Evolutionary conservation across 2,329 filamentous ascomycete species (phyloP).

Genomic region (Colletotrichum neosansevieriae): DNA sequence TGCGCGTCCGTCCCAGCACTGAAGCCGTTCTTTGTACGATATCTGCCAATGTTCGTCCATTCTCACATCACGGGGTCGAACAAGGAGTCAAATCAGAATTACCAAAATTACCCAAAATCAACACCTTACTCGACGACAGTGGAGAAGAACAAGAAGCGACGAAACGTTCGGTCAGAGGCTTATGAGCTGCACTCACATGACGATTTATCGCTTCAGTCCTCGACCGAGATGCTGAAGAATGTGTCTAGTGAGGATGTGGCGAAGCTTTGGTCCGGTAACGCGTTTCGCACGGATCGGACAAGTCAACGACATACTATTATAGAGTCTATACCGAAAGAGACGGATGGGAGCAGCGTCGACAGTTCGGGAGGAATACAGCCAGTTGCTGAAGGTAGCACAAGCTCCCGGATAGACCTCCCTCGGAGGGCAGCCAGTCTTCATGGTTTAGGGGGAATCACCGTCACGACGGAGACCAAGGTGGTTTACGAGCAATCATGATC

Average conservation of each 20-base stretch:
- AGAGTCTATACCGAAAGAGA: slow-evolving; percentile 1
- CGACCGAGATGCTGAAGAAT: slow-evolving; percentile 8
- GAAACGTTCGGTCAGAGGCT: slow-evolving; percentile 34
- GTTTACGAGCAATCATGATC: slow-evolving; percentile 20
- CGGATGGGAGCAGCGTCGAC: background rate
- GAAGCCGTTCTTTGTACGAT: slow-evolving; percentile 42
- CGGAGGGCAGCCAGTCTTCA: slow-evolving; percentile 10
- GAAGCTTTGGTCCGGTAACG: slow-evolving; percentile 34
- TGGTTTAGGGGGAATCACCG: slow-evolving; percentile 9
- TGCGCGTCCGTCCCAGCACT: slow-evolving; percentile 39
- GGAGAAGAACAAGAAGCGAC: slow-evolving; percentile 37
- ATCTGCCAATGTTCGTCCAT: slow-evolving; percentile 38
- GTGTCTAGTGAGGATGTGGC: slow-evolving; percentile 21
- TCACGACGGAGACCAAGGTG: slow-evolving; percentile 34
- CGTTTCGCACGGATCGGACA: slow-evolving; percentile 11
- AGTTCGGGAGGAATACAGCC: background rate
- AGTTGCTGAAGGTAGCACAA: background rate
- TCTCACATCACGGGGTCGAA: slow-evolving; percentile 19
- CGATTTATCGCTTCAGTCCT: slow-evolving; percentile 11
- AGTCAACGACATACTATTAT: slow-evolving; percentile 5
- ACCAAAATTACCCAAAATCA: slow-evolving; percentile 16
- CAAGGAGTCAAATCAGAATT: slow-evolving; percentile 5
- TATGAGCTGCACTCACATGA: slow-evolving; percentile 40
- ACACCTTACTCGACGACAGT: slow-evolving; percentile 26
- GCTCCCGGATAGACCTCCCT: background rate